These are phyloP conservation scores for Fulvia fulva DNA, from an alignment of 2,329 filamentous ascomycete genomes.

Conservation along the genomic window DNA sequence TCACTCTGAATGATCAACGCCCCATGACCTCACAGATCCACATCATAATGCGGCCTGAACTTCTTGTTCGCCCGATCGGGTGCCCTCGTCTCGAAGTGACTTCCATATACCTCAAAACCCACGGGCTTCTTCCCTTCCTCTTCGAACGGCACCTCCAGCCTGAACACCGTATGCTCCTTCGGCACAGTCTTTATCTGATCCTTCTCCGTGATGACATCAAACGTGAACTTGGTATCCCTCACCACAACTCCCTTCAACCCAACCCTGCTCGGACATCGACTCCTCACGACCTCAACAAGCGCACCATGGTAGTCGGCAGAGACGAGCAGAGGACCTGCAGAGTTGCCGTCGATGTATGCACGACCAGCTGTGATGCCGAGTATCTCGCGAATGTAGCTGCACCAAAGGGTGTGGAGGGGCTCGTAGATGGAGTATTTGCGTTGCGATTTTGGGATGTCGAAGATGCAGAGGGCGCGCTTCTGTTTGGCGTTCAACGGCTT, in stretches of 20 bases:
- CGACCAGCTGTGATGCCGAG: conserved; percentile 51
- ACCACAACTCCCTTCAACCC: conserved; percentile 83
- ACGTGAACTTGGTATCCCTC: conserved; percentile 78
- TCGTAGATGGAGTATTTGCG: conserved; percentile 72
- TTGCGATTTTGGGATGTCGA: conserved; percentile 67
- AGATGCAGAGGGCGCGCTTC: conserved; percentile 67
- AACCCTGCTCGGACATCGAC: conserved; percentile 74
- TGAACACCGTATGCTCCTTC: conserved; percentile 86
- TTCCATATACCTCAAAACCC: conserved; percentile 80
- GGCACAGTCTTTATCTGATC: conserved; percentile 74
- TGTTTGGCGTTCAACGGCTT: conserved; percentile 73
- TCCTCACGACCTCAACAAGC: conserved; percentile 74
- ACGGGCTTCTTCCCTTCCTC: conserved; percentile 45
- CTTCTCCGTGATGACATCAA: conserved; percentile 73
- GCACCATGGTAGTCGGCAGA: conserved; percentile 92
- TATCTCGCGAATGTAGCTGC: conserved; percentile 78
- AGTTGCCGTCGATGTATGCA: conserved; percentile 52
- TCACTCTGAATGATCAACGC: too few relatives aligned
- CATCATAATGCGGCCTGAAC: conserved; percentile 79
- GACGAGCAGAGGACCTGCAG: conserved; percentile 68
- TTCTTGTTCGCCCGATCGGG: conserved; percentile 86
- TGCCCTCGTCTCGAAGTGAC: conserved; percentile 78
- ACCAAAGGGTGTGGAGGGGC: conserved; percentile 75
- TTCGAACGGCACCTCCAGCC: conserved; percentile 61
- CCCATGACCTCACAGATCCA: conserved; percentile 61